These are phyloP conservation scores for Penicillium sp. DNA, from an alignment of 2,329 filamentous ascomycete genomes.

Conservation along the genomic window DNA sequence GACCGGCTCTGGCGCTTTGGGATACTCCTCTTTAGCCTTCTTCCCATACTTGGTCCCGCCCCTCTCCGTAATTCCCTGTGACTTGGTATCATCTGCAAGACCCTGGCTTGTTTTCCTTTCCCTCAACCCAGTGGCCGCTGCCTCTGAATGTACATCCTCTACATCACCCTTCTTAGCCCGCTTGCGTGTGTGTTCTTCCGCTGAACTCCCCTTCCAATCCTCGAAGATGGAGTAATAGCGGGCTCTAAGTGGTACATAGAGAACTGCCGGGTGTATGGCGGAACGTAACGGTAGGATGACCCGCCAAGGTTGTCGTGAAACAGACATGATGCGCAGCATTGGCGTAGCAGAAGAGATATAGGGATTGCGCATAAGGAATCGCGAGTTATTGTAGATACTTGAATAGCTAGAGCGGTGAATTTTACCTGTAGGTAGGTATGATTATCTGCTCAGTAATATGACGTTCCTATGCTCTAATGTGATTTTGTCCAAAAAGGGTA, in stretches of 20 bases:
- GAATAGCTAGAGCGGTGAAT: neutral
- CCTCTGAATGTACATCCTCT: slow-evolving; percentile 34
- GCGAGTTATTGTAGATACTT: neutral
- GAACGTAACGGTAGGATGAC: slow-evolving; percentile 19
- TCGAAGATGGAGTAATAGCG: slow-evolving; percentile 23
- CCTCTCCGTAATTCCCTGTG: slow-evolving; percentile 42
- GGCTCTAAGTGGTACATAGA: neutral
- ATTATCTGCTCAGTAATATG: neutral
- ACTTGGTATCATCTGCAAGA: slow-evolving; percentile 38
- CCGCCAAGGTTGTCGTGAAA: slow-evolving; percentile 14
- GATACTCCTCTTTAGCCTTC: slow-evolving; percentile 49
- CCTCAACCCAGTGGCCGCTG: slow-evolving; percentile 28
- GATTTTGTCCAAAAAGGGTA: neutral
- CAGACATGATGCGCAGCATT: neutral
- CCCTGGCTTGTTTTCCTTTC: slow-evolving; percentile 32
- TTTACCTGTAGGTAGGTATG: neutral
- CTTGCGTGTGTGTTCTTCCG: slow-evolving; percentile 34
- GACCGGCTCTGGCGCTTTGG: slow-evolving; percentile 51
- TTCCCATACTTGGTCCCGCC: slow-evolving; percentile 37
- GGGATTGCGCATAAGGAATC: neutral
- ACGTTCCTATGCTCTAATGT: neutral
- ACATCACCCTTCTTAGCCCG: slow-evolving; percentile 31
- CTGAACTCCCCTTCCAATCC: slow-evolving; percentile 35
- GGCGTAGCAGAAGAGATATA: neutral
- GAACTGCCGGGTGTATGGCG: slow-evolving; percentile 12